phyloP scores from a whole-genome alignment of 768 basidiomycete genomes.

The Clitopilus passeckerianus region DNA sequence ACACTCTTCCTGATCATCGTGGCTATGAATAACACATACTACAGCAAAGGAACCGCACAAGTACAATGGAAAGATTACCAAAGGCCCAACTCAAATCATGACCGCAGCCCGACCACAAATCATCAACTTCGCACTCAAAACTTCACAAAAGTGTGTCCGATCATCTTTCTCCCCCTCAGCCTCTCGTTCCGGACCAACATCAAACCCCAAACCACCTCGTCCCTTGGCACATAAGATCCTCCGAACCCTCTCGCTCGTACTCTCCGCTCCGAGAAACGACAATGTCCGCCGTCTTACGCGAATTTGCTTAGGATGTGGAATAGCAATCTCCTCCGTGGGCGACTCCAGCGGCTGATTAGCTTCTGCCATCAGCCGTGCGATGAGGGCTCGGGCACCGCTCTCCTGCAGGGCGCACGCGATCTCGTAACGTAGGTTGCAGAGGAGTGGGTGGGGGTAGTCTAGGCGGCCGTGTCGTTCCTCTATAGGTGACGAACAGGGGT shows the following conservation, averaged over 20 bases:
- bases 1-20: no score
- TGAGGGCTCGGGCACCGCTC: background rate
- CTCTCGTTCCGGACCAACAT: background rate
- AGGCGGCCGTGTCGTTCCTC: background rate
- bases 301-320: background rate
- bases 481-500: background rate
- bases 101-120: conserved; percentile 11
- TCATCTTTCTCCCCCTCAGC: background rate
- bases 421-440: background rate
- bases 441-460: background rate
- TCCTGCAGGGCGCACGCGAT: background rate
- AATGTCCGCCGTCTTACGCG: background rate
- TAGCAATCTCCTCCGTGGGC: background rate
- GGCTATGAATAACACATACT: no score
- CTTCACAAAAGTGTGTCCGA: conserved; percentile 5
- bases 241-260: background rate
- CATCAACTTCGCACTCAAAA: conserved; percentile 10
- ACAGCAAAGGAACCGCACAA: no score
- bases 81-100: conserved; percentile 2
- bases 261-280: background rate
- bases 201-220: background rate
- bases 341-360: background rate
- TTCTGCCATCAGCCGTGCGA: background rate
- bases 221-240: background rate
- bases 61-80: no score